A percentile compares a stretch with the other conserved stretches of the same genome.
phyloP scores from a whole-genome alignment of 164 flowering plant species.

The Berberis vulgaris region DNA sequence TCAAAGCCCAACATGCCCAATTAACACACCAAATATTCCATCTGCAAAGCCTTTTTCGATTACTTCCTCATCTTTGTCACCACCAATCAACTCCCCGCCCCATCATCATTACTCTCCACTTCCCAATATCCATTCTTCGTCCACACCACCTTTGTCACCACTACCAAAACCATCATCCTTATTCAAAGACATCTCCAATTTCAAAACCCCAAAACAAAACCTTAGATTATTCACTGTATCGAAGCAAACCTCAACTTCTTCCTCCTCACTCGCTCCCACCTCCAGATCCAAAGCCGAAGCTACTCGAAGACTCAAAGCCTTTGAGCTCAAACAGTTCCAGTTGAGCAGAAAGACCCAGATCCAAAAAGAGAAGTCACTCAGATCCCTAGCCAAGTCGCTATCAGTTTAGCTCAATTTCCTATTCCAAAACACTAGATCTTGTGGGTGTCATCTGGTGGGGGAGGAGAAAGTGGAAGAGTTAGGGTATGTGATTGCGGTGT shows the following conservation, averaged over 20 bases:
- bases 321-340: constrained; percentile 71
- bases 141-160: no score
- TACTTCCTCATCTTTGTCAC: no score
- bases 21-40: no score
- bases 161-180: no score
- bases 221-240: constrained; percentile 57
- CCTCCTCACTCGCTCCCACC: constrained; percentile 13
- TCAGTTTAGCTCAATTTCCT: constrained; percentile 84
- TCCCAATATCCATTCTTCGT: no score
- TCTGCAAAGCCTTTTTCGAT: no score
- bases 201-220: constrained; percentile 70
- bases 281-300: constrained; percentile 28
- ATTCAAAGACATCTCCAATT: constrained; percentile 27
- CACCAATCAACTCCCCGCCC: no score
- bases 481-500: constrained; percentile 5
- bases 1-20: no score
- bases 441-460: constrained; percentile 39
- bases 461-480: constrained; percentile 8
- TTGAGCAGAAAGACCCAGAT: constrained; percentile 57
- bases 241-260: constrained; percentile 29
- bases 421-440: constrained; percentile 56
- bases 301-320: constrained; percentile 45
- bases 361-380: constrained; percentile 50
- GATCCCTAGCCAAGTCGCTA: constrained; percentile 52
- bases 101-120: no score